Conservation (phyloP, 164 flowering plant genomes). For the Magnolia kwangsiensis region DNA sequence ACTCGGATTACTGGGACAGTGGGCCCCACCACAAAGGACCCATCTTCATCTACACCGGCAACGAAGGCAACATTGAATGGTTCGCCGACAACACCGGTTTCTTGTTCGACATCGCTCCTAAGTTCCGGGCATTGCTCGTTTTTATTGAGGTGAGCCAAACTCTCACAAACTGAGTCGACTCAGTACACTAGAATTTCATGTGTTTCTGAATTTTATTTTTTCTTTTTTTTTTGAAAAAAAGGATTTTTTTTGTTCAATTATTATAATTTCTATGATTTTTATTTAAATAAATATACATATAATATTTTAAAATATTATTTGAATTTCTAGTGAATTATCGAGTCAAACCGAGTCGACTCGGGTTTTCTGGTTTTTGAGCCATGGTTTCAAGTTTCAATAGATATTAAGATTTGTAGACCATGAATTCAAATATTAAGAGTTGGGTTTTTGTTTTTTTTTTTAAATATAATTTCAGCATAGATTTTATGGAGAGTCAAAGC, state of each 20-base stretch:
- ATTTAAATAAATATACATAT: not conserved
- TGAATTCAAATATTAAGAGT: not conserved
- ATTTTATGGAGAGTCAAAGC: constrained; percentile 59
- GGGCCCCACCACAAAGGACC: constrained; percentile 29
- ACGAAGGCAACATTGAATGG: constrained; percentile 58
- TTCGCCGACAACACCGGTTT: constrained; percentile 59
- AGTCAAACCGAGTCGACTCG: no score
- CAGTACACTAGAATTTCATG: not conserved
- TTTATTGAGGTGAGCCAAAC: constrained; percentile 41
- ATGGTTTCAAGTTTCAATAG: not conserved
- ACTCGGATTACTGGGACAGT: constrained; percentile 31
- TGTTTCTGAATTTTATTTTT: no score
- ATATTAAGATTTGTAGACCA: no score
- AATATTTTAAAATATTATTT: no score
- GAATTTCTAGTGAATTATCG: no score
- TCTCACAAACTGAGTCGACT: no score
- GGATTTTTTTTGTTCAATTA: no score
- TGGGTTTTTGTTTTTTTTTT: not conserved
- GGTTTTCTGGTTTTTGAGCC: not conserved
- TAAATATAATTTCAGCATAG: constrained; percentile 40
- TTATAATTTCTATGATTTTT: no score
- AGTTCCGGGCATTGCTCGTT: constrained; percentile 42
- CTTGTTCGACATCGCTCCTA: constrained; percentile 54
- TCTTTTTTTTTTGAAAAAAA: no score
- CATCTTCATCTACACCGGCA: constrained; percentile 54